These are phyloP conservation scores for Mallotus japonicus DNA, from an alignment of 441 rosid species.

Conservation along the genomic window DNA sequence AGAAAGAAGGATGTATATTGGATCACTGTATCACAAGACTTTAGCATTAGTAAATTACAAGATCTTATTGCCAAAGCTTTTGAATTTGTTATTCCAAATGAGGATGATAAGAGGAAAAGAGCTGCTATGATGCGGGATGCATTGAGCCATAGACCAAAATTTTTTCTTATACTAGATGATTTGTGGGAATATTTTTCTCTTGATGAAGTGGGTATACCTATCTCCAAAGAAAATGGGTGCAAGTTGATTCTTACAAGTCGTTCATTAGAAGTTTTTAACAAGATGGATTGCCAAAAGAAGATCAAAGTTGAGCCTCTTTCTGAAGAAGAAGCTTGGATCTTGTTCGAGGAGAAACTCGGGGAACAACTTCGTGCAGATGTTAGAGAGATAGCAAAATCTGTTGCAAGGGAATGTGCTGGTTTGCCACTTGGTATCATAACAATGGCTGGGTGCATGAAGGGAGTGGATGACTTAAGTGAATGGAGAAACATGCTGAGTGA, in stretches of 20 bases:
- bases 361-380: background rate
- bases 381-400: background rate
- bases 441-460: slow-evolving; percentile 22
- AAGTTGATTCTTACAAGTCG: slow-evolving; percentile 28
- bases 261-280: background rate
- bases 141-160: background rate
- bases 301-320: slow-evolving; percentile 17
- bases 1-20: too few species aligned
- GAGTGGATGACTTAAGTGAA: background rate
- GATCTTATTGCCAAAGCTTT: too few species aligned
- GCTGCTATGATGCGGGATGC: background rate
- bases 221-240: background rate
- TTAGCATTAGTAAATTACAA: too few species aligned
- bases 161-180: slow-evolving; percentile 26
- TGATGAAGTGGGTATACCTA: slow-evolving; percentile 17
- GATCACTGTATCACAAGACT: too few species aligned
- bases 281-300: slow-evolving; percentile 9
- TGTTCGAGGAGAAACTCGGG: slow-evolving; percentile 10
- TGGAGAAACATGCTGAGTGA: slow-evolving; percentile 22
- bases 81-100: too few species aligned
- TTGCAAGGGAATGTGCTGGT: slow-evolving; percentile 15
- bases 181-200: background rate
- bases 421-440: slow-evolving; percentile 25
- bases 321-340: slow-evolving; percentile 1
- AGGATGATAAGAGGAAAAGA: too few species aligned